Evolutionary conservation across 805 yeast species (phyloP), one percentile per base, ranked within the genome.

Genomic region (Yamadazyma ubonensis): DNA sequence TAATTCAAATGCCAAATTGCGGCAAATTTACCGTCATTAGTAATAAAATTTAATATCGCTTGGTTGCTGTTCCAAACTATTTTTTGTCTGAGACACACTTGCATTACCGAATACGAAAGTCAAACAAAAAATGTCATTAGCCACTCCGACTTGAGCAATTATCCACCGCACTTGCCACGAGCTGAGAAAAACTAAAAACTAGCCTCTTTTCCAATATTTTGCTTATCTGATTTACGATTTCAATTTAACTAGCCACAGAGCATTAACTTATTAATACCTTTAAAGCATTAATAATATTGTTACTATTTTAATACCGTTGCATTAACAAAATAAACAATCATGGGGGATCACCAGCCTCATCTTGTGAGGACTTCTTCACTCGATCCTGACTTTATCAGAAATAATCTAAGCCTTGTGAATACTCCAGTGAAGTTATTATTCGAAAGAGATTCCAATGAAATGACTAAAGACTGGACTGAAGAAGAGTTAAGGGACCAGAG

Each of bases 381-480:
- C 26, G 55, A 52, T 41, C 52, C 60, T 5, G 41, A 49, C 12
- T 56, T 39, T 35, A 43, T 55, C 2, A 42, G 55, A 27, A 43
- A 41, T 17, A 53, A 55, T 30, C 25, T 47, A 14, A 40, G 42
- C 27, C 35, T 46, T 9, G 48, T 57, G 29, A 61, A 53, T 38
- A 52, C 53, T 6, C 65, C 67, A 4, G 57, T 65, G 4, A 52
- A 47, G 27, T 45, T 67, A 28, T 40, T 47, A 5, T 55, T 62
- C 28, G 52, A 62, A 23, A 45, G 65, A 22, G 67, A 67, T 51
- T 41, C 62, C 9, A 48, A 54, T 33, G 43, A 50, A 2, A 65
- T 76, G 68, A 59, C 71, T 0, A 52, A 54, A 27, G 51, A 63
- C 47, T 79, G 84, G 83, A 58, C 73, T 0, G 51, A 51, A 4